Conservation (phyloP, 148 eudicot genomes). For the Amaranthus cruentus region DNA sequence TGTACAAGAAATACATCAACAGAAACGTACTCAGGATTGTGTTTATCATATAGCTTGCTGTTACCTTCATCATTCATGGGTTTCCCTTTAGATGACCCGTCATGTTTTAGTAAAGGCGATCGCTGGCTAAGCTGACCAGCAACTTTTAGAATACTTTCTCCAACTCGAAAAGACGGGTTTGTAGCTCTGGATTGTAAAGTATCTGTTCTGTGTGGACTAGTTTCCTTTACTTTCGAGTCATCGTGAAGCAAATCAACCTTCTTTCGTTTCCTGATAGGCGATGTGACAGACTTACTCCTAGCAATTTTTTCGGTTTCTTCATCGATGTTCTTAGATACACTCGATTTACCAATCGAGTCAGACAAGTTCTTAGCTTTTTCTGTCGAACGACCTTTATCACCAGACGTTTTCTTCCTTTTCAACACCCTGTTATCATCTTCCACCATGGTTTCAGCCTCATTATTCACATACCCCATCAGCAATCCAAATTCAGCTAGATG, state of each 20-base stretch:
- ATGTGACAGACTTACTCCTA: conserved; percentile 15
- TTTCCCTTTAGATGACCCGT: conserved; percentile 13
- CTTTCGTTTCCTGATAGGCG: conserved; percentile 30
- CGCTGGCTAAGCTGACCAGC: conserved; percentile 34
- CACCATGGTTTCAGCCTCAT: conserved; percentile 29
- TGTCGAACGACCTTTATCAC: conserved; percentile 17
- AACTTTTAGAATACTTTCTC: conserved; percentile 45
- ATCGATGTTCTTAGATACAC: conserved; percentile 16
- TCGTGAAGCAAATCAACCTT: conserved; percentile 18
- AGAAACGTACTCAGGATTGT: conserved; percentile 27
- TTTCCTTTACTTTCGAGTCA: conserved; percentile 21
- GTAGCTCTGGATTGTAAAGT: conserved; percentile 9
- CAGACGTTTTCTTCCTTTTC: conserved; percentile 35
- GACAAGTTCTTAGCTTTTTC: conserved; percentile 35
- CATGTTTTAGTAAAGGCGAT: conserved; percentile 29
- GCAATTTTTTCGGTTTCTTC: conserved; percentile 17
- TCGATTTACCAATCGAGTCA: conserved; percentile 27
- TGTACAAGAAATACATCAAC: conserved; percentile 45
- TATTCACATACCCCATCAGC: conserved; percentile 30
- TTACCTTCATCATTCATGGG: conserved; percentile 20
- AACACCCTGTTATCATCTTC: conserved; percentile 26
- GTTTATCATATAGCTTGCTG: conserved; percentile 22
- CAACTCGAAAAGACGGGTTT: conserved; percentile 33
- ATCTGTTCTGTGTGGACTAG: conserved; percentile 5
- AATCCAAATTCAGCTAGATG: conserved; percentile 39